These are phyloP conservation scores for Mycena filopes DNA, from an alignment of 768 basidiomycete species.

Conservation along the genomic window DNA sequence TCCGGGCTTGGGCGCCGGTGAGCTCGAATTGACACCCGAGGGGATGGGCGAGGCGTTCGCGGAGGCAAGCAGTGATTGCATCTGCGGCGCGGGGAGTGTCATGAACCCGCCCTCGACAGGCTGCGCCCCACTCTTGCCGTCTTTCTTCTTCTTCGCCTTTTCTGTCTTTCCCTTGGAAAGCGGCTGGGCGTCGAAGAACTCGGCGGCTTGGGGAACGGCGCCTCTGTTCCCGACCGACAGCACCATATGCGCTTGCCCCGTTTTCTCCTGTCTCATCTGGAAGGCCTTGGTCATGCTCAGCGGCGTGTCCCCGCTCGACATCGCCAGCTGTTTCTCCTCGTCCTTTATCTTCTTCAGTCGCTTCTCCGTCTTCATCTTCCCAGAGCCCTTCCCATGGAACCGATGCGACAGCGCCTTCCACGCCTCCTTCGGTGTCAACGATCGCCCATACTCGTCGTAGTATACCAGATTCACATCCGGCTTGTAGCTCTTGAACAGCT, in stretches of 20 bases:
- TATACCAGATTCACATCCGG: conserved; percentile 97
- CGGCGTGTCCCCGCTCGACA: conserved; percentile 96
- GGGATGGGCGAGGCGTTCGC: conserved; percentile 59
- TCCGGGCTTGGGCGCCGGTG: conserved; percentile 76
- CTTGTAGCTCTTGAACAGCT: conserved; percentile 93
- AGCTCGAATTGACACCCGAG: conserved; percentile 54
- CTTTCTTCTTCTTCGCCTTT: conserved; percentile 85
- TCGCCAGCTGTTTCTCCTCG: conserved; percentile 92
- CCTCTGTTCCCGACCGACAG: conserved; percentile 94
- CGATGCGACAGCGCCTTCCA: conserved; percentile 98
- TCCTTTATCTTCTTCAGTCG: conserved; percentile 97
- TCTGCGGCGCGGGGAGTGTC: conserved; percentile 71
- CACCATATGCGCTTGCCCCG: conserved; percentile 96
- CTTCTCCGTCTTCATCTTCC: conserved; percentile 98
- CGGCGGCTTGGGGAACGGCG: conserved; percentile 86
- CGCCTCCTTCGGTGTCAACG: conserved; percentile 92
- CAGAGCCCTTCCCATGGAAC: conserved; percentile 98
- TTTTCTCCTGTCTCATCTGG: conserved; percentile 91
- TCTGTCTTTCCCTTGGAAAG: conserved; percentile 87
- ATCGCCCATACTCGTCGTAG: conserved; percentile 94
- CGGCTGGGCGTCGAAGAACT: conserved; percentile 84
- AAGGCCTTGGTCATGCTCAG: conserved; percentile 96
- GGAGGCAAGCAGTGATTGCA: conserved; percentile 49
- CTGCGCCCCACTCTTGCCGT: conserved; percentile 64
- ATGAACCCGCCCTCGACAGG: conserved; percentile 70